Evolutionary conservation across 2,329 filamentous ascomycete genomes (phyloP).

Genomic region (Parafenestella ontariensis): DNA sequence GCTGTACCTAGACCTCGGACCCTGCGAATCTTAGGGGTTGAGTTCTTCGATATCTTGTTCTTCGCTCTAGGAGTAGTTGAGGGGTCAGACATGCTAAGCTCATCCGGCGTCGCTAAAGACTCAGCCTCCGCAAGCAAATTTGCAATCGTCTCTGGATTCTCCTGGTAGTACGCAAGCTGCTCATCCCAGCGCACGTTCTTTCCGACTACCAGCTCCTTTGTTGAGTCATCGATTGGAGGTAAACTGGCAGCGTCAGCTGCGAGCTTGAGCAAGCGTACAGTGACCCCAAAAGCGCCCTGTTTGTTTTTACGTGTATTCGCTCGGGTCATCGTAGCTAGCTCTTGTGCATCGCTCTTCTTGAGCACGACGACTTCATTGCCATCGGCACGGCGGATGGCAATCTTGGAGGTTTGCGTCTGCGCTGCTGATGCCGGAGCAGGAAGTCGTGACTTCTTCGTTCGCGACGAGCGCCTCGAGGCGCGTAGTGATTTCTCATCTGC

Average conservation of each 20-base stretch:
- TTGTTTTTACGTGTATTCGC: constrained; percentile 61
- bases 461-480: constrained; percentile 42
- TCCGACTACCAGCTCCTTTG: constrained; percentile 27
- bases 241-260: constrained; percentile 36
- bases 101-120: constrained; percentile 41
- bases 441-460: constrained; percentile 44
- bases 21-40: constrained; percentile 44
- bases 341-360: constrained; percentile 58
- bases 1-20: constrained; percentile 41
- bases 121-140: constrained; percentile 38
- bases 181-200: constrained; percentile 56
- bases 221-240: constrained; percentile 17
- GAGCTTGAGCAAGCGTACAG: constrained; percentile 53
- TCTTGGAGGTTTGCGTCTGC: constrained; percentile 46
- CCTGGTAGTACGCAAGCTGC: constrained; percentile 55
- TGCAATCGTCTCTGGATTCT: constrained; percentile 41
- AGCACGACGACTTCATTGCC: constrained; percentile 53
- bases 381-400: constrained; percentile 53
- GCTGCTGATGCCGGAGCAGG: constrained; percentile 34
- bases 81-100: constrained; percentile 33
- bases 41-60: constrained; percentile 30
- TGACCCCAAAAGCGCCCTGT: constrained; percentile 53
- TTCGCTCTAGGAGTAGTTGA: constrained; percentile 28
- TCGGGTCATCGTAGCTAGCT: constrained; percentile 54
- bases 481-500: constrained; percentile 21